Conservation (phyloP, 257 asterid species). For the Nyctanthes arbortristis region DNA sequence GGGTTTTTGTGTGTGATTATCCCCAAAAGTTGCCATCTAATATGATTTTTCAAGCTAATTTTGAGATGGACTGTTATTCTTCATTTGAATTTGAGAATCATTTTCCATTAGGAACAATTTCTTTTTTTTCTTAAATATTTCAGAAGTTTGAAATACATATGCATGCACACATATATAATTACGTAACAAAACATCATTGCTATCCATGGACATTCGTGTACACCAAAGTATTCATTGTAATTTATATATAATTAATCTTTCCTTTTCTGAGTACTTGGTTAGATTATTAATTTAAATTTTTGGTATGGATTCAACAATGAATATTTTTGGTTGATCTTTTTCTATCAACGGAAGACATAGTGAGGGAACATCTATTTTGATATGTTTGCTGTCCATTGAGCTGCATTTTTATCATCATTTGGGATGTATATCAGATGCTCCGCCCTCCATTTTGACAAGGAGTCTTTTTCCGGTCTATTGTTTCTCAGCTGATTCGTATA, state of each 20-base stretch:
- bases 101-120: not conserved
- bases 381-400: constrained; percentile 33
- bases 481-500: constrained; percentile 24
- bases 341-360: constrained; percentile 22
- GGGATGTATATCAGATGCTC: constrained; percentile 23
- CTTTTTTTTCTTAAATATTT: not conserved
- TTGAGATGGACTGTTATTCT: not conserved
- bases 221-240: not conserved
- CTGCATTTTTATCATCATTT: constrained; percentile 29
- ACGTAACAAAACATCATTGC: no score
- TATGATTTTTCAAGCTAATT: not conserved
- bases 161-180: not conserved
- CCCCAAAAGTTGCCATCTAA: not conserved
- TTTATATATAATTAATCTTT: not conserved
- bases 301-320: constrained; percentile 27
- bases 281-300: constrained; percentile 4
- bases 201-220: not conserved
- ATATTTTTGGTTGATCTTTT: constrained; percentile 27
- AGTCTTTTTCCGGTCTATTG: constrained; percentile 28
- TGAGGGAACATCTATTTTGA: constrained; percentile 26
- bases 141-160: not conserved
- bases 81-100: no score
- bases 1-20: not conserved
- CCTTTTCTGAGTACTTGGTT: not conserved
- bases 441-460: constrained; percentile 16